phyloP scores from a whole-genome alignment of 2,329 filamentous ascomycete species.

The Zelopaecilomyces penicillatus region DNA sequence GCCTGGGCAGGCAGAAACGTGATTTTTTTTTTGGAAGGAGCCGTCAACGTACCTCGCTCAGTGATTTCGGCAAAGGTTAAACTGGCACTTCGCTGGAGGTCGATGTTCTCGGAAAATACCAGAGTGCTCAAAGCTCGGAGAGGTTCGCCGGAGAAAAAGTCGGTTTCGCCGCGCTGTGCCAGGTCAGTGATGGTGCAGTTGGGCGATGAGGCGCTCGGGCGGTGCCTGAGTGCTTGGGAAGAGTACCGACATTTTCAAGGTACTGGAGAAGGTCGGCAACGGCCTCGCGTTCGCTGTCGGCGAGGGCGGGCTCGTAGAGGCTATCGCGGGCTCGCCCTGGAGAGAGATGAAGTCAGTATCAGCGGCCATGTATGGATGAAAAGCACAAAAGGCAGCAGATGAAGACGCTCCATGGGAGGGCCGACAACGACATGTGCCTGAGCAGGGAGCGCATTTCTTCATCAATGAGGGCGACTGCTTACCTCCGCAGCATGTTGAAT shows the following conservation, averaged over 20 bases:
- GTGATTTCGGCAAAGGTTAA: conserved; percentile 99
- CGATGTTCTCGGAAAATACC: conserved; percentile 97
- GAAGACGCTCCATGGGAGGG: too few relatives aligned
- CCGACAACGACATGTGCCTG: too few relatives aligned
- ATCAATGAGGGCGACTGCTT: conserved; percentile 3
- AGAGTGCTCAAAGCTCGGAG: conserved; percentile 88
- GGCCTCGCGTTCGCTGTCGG: conserved; percentile 93
- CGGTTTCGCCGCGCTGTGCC: conserved; percentile 80
- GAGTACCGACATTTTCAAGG: conserved; percentile 75
- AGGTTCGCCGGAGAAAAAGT: conserved; percentile 96
- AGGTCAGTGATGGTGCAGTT: background rate
- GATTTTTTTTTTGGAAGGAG: background rate
- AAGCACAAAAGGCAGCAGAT: background rate
- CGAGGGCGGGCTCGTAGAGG: conserved; percentile 78
- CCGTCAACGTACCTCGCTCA: conserved; percentile 66
- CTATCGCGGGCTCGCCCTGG: conserved; percentile 70
- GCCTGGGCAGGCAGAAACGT: background rate
- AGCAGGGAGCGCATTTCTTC: too few relatives aligned
- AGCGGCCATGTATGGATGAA: background rate
- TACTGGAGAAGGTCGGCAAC: conserved; percentile 93
- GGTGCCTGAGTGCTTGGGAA: background rate
- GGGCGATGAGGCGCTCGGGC: background rate
- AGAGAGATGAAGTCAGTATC: conserved; percentile 4
- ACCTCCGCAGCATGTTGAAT: conserved; percentile 51
- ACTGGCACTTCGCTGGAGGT: conserved; percentile 92